A percentile compares a stretch with the other conserved stretches of the same genome.
phyloP scores from a whole-genome alignment of 805 yeast species.

The Candida sakaeoensis region DNA sequence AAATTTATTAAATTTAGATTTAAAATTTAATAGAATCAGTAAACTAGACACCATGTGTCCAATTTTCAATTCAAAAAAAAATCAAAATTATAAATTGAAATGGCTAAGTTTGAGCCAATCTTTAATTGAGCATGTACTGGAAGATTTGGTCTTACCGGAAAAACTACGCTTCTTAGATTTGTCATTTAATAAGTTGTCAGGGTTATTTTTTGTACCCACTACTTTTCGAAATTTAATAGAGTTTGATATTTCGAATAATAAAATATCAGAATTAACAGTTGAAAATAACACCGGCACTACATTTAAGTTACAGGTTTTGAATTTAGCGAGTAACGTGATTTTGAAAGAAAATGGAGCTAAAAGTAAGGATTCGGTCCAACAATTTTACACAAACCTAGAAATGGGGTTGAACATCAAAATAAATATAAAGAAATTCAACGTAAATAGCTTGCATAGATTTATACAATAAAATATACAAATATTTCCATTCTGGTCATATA shows the following conservation, averaged over 20 bases:
- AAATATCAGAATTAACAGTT: constrained; percentile 15
- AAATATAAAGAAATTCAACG: constrained; percentile 19
- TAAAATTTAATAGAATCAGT: constrained; percentile 10
- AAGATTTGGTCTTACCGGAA: constrained; percentile 13
- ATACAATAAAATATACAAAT: neutral
- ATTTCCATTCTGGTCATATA: too few relatives aligned
- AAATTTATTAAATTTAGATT: constrained; percentile 9
- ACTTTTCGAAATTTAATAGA: constrained; percentile 7
- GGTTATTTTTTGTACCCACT: constrained; percentile 8
- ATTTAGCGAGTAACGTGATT: constrained; percentile 18
- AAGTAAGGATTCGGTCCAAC: constrained; percentile 13
- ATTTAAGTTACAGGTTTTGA: constrained; percentile 14
- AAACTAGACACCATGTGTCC: constrained; percentile 4
- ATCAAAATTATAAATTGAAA: constrained; percentile 8
- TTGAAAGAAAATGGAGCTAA: constrained; percentile 11
- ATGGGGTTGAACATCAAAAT: constrained; percentile 18
- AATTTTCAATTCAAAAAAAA: constrained; percentile 4
- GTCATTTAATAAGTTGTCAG: constrained; percentile 9
- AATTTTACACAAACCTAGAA: constrained; percentile 23
- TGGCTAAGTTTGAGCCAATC: constrained; percentile 15
- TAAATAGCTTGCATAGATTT: constrained; percentile 25
- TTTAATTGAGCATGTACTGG: constrained; percentile 12
- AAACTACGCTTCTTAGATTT: constrained; percentile 12
- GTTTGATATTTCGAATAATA: constrained; percentile 18
- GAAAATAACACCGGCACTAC: neutral